Evolutionary conservation across 2,329 filamentous ascomycete genomes (phyloP), one percentile per base, ranked within the genome.

Genomic region (Clarireedia sp.): DNA sequence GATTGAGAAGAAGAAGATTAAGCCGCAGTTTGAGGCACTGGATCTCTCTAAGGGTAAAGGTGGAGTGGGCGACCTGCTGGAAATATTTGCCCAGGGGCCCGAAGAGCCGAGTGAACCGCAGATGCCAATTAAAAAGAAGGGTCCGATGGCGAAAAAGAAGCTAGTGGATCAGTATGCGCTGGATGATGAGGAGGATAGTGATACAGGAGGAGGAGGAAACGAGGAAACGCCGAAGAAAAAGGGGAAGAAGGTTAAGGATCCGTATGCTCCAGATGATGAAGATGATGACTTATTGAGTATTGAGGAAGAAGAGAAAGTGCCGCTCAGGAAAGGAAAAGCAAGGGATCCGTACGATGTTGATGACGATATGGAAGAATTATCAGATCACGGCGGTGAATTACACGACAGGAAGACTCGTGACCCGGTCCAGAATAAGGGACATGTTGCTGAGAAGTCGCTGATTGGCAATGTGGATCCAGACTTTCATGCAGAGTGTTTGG

Each of bases 401-500:
- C 40, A 38, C 3, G 19, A 23, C 7, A 19, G 53, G 40, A 55
- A 19, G 17, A 55, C 40, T 26, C 24, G 29, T 33, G 29, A 33
- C 12, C 10, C 2, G 12, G 29, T 33, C 29, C 10, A 9, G 10
- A 33, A 14, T 12, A 9, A 4, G 12, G 43, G 40, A n/a, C 24
- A 14, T 9, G 44, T 36, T 49, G 26, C 16, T 6, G 53, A 54
- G n/a, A 55, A 56, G 5, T 54, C 41, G 24, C 26, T 48, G 10
- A 23, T 61, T 9, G 62, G 56, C 48, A 64, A 65, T 54, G 59
- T 60, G 2, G 61, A 67, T 54, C 61, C 64, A 9, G 63, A 56
- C 36, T 66, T 65, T 19, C 66, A 65, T 49, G 57, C 63, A 5
- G 64, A 68, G 52, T 65, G 63, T 49, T 45, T 66, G 47, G 48